These are phyloP conservation scores for Aspergillus incahuasiensis DNA, from an alignment of 495 filamentous ascomycete genomes.

Conservation along the genomic window DNA sequence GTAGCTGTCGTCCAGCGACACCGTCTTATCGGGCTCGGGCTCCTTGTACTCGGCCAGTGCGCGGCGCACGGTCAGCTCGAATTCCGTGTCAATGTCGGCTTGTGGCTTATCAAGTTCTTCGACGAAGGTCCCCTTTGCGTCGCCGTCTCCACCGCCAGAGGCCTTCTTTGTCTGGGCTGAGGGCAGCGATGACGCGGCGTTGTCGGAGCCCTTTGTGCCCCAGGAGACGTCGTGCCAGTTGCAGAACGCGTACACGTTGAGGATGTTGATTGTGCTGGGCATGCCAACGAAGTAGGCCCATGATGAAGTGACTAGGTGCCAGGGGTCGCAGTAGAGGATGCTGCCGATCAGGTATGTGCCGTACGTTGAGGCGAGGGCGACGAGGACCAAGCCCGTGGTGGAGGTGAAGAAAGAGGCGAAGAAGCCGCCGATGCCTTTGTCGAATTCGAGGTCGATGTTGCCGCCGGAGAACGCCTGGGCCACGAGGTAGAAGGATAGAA, in stretches of 20 bases:
- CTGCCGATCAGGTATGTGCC: slow-evolving; percentile 93
- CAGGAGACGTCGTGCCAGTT: slow-evolving; percentile 99
- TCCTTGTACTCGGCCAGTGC: slow-evolving; percentile 73
- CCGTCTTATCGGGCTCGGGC: slow-evolving; percentile 66
- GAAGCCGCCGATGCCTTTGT: slow-evolving; percentile 46
- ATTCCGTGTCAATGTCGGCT: slow-evolving; percentile 95
- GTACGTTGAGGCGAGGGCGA: slow-evolving; percentile 88
- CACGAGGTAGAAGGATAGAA: slow-evolving; percentile 84
- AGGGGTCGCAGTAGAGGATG: slow-evolving; percentile 97
- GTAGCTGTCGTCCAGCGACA: slow-evolving; percentile 91
- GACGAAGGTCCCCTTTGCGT: slow-evolving; percentile 78
- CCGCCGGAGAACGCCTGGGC: slow-evolving; percentile 66
- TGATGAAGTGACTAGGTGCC: slow-evolving; percentile 99
- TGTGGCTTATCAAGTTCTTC: slow-evolving; percentile 95
- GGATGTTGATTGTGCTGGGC: slow-evolving; percentile 96
- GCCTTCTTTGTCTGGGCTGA: slow-evolving; percentile 79
- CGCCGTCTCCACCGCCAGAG: slow-evolving; percentile 36
- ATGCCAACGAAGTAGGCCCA: slow-evolving; percentile 86
- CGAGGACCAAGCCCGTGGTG: slow-evolving; percentile 76
- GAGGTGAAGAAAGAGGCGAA: slow-evolving; percentile 72
- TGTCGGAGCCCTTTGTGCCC: slow-evolving; percentile 99
- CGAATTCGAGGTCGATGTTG: slow-evolving; percentile 48
- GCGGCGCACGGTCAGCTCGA: slow-evolving; percentile 91
- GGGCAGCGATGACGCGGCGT: slow-evolving; percentile 77
- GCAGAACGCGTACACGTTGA: slow-evolving; percentile 97